Evolutionary conservation across 1,139 yeast genomes (phyloP), one percentile per base, ranked within the genome.

Genomic region (Kurtzmaniella natalensis): DNA sequence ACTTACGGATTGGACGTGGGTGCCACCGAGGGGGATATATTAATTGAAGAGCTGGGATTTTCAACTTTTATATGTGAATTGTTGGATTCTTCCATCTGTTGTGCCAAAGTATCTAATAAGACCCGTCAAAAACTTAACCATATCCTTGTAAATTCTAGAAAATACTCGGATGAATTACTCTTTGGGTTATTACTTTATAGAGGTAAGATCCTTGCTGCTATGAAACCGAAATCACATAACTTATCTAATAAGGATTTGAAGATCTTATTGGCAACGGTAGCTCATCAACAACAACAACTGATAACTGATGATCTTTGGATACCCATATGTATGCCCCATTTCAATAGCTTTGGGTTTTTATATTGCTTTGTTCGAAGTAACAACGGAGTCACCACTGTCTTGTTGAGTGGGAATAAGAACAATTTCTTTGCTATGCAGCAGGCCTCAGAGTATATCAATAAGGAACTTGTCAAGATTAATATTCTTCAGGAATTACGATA

Each of bases 291-390:
- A 30, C 26, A 24, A 38, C 57, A 21, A 42, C 56, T 11, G 57
- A 38, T 44, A 2, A 42, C 54, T 15, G 92, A 84, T 45, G 96
- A 89, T 48, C 75, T 87, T 41, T 92, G 97, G 97, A 75, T 87
- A 10, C 98, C 98, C 0, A 68, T 92, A 2, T 92, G 98, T 53
- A 70, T 92, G 56, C 96, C 98, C 1, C 77, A 84, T 44, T 92
- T 92, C 62, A 92, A 92, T 52, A 64, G 86, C 3, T 78, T 79
- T 42, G 98, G 98, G 10, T 94, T 88, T 48, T 61, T 92, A 7
- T 85, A 92, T 51, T 78, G 87, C 3, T 86, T 83, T 50, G 82
- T 88, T 31, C 78, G 77, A 41, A 77, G 76, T 39, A 61, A 86
- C 34, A 64, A 61, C 30, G 39, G 71, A 25, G 55, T 83, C 1